phyloP scores from a whole-genome alignment of 2,329 filamentous ascomycete genomes.

The Fusarium beomiforme region DNA sequence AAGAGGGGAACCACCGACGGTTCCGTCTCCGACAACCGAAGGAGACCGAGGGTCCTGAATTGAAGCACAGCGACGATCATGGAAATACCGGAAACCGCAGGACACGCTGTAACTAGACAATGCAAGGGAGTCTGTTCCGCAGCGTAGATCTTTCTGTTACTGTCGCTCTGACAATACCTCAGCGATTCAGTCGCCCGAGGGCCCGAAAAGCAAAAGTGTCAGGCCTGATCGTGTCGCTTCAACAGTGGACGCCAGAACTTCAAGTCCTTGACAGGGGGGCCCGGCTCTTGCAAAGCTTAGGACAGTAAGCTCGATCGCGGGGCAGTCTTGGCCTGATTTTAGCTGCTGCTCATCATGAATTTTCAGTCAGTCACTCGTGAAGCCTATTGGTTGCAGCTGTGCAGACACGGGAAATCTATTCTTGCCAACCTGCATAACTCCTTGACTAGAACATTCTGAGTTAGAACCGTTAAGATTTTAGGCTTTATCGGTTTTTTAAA shows the following conservation, averaged over 20 bases:
- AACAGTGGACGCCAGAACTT: conserved; percentile 5
- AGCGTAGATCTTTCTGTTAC: not conserved
- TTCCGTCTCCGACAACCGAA: conserved; percentile 15
- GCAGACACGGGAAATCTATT: conserved; percentile 1
- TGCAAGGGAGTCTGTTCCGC: not conserved
- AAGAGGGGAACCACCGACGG: conserved; percentile 6
- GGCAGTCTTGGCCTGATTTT: conserved; percentile 6
- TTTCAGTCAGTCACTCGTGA: not conserved
- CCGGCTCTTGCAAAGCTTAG: conserved; percentile 1
- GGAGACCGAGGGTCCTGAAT: not conserved
- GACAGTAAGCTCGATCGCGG: conserved; percentile 13
- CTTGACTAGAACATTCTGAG: not conserved
- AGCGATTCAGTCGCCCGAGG: conserved; percentile 5
- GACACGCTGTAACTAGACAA: not conserved
- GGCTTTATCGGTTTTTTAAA: not conserved
- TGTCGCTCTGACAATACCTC: not conserved
- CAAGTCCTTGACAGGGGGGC: conserved; percentile 7
- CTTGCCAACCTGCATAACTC: not conserved
- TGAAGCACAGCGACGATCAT: not conserved
- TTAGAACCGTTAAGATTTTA: not conserved
- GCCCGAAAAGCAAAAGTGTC: not conserved
- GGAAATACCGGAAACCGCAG: not conserved
- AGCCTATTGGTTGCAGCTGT: not conserved
- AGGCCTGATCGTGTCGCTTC: conserved; percentile 7
- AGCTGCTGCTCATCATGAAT: conserved; percentile 13